Base-by-base conservation (phyloP, 306 rosid species). In the Fragaria nilgerrensis region DNA sequence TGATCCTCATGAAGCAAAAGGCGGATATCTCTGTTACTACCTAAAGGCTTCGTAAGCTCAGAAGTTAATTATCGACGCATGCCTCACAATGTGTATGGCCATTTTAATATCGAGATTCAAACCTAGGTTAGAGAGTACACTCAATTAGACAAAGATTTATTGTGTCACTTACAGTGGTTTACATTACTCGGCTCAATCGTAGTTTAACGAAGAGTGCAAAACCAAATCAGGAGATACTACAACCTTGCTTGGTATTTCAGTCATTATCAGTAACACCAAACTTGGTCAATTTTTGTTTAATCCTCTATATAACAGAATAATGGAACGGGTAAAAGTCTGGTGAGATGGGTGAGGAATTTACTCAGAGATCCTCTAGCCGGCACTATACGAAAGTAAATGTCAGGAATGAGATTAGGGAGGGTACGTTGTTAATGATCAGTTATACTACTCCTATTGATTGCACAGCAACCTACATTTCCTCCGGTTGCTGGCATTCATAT, bases 401-500 rank as follows among this genome's bases (percentile, higher is more conserved):
- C 14, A 34, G 23, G 20, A 34, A 32, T 34, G 69, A 62, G 6
- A 20, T 62, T 36, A 15, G 69, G 23, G 23, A 64, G 12, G 69
- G 67, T 37, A 37, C 41, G 20, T 64, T 41, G 20, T 32, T 34
- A 7, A 34, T 64, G 45, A 16, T 64, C 44, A 34, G 5, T 16
- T 16, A 64, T 32, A 32, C 5, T 3, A 7, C 23, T 64, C 43
- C 45, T 34, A 64, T 34, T 64, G n/a, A 64, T 64, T 17, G 45
- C 69, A 64, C 69, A 64, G 20, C 68, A 17, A 17, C 69, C 69
- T 64, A 25, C 43, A 39, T 34, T 34, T 34, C 69, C 69, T 32
- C 43, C 17, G 7, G 45, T 64, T 20, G 69, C 69, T 64, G 69
- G 23, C 69, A 64, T 17, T 34, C 23, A 34, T 36, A 32, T 36